phyloP scores from a whole-genome alignment of 2,329 filamentous ascomycete genomes.

The Hansfordia pulvinata region DNA sequence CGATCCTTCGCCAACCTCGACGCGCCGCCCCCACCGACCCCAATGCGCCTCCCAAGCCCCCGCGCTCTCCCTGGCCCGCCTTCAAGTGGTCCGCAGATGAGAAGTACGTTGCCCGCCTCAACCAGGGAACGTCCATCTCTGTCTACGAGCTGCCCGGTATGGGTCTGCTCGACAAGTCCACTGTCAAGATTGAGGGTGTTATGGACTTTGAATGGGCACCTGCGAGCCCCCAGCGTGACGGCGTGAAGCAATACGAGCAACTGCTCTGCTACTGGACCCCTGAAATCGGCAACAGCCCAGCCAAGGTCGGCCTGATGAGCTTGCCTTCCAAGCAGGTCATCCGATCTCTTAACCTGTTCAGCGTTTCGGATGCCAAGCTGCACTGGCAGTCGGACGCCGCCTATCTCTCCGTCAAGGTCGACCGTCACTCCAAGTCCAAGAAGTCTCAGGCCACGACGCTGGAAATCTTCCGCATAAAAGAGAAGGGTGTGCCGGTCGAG shows the following conservation, averaged over 20 bases:
- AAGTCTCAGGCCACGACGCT: constrained; percentile 95
- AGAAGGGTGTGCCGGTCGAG: constrained; percentile 97
- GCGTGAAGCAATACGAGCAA: constrained; percentile 86
- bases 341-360: constrained; percentile 92
- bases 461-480: constrained; percentile 92
- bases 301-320: constrained; percentile 93
- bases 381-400: constrained; percentile 95
- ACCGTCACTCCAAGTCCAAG: constrained; percentile 97
- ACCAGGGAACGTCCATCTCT: constrained; percentile 76
- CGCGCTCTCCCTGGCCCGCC: constrained; percentile 93
- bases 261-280: constrained; percentile 98
- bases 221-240: constrained; percentile 65
- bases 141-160: constrained; percentile 83
- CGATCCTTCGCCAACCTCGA: constrained; percentile 91
- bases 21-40: constrained; percentile 48
- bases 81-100: constrained; percentile 99
- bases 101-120: constrained; percentile 90
- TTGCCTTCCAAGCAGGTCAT: constrained; percentile 90
- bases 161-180: constrained; percentile 80
- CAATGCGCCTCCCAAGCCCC: constrained; percentile 53
- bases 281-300: constrained; percentile 93
- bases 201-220: constrained; percentile 98
- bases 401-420: constrained; percentile 97
- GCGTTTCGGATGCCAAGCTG: constrained; percentile 91
- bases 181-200: constrained; percentile 91